A percentile compares a stretch with the other conserved stretches of the same genome.
phyloP scores from a whole-genome alignment of 331 rosid genomes.

The Quercus phellos region DNA sequence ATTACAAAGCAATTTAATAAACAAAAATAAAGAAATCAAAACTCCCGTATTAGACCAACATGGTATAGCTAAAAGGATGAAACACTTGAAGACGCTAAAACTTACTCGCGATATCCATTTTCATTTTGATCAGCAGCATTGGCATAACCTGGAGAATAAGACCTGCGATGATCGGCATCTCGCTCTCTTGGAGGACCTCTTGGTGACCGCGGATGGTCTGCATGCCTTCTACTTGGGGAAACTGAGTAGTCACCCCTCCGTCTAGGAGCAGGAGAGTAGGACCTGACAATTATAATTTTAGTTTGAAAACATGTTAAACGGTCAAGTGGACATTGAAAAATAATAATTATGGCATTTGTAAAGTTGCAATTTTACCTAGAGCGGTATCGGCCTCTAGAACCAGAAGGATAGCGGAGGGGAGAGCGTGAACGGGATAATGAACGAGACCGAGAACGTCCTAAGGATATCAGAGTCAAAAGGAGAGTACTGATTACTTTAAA shows the following conservation, averaged over 20 bases:
- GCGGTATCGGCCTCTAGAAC: slow-evolving; percentile 72
- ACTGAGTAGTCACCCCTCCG: slow-evolving; percentile 64
- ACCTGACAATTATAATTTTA: slow-evolving; percentile 44
- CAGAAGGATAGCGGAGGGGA: slow-evolving; percentile 73
- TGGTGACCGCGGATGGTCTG: slow-evolving; percentile 71
- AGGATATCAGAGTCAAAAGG: slow-evolving; percentile 8
- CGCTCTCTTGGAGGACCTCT: slow-evolving; percentile 67
- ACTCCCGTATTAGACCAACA: neutral
- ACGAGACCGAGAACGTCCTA: slow-evolving; percentile 88
- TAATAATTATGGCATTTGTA: neutral
- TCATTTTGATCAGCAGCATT: slow-evolving; percentile 46
- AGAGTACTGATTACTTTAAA: neutral
- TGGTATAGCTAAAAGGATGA: neutral
- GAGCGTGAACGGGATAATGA: slow-evolving; percentile 69
- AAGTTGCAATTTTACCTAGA: slow-evolving; percentile 57
- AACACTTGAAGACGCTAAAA: neutral
- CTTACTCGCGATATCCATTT: slow-evolving; percentile 59
- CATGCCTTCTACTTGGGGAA: slow-evolving; percentile 68
- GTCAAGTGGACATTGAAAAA: neutral
- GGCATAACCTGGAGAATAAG: slow-evolving; percentile 79
- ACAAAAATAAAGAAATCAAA: neutral
- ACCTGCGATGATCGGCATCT: slow-evolving; percentile 58
- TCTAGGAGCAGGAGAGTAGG: slow-evolving; percentile 87
- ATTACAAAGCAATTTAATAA: neutral
- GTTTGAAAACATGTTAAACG: slow-evolving; percentile 8